A percentile compares a stretch with the other conserved stretches of the same genome.
These are phyloP conservation scores for Chenopodium album DNA, from an alignment of 148 eudicot genomes.

Conservation along the genomic window DNA sequence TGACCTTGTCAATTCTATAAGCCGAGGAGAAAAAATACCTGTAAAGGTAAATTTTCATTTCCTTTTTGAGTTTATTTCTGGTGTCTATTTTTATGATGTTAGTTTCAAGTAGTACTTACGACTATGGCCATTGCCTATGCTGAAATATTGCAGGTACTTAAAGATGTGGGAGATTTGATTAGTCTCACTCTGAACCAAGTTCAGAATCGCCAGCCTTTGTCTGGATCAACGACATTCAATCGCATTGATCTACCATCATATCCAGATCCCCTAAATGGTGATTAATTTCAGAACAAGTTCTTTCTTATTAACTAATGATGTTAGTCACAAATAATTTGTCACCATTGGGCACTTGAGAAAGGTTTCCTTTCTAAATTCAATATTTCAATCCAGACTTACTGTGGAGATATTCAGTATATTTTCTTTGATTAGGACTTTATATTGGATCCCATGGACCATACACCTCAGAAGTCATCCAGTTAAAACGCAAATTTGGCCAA, in stretches of 20 bases:
- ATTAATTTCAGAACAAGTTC: slow-evolving; percentile 11
- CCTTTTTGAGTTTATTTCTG: neutral
- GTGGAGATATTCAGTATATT: slow-evolving; percentile 10
- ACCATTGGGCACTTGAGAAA: neutral
- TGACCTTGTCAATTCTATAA: slow-evolving; percentile 65
- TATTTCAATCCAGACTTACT: slow-evolving; percentile 7
- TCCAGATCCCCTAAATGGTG: slow-evolving; percentile 87
- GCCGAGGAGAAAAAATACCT: slow-evolving; percentile 74
- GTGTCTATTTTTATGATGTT: neutral
- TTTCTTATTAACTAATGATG: slow-evolving; percentile 9
- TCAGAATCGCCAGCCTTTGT: slow-evolving; percentile 68
- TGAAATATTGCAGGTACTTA: slow-evolving; percentile 59
- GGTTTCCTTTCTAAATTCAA: neutral
- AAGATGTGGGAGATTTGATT: slow-evolving; percentile 71
- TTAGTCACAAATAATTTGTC: neutral
- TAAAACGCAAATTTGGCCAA: slow-evolving; percentile 89
- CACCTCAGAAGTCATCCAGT: slow-evolving; percentile 83
- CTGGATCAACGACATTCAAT: slow-evolving; percentile 84
- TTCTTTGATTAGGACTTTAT: slow-evolving; percentile 58
- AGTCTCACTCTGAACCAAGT: slow-evolving; percentile 62
- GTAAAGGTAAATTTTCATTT: slow-evolving; percentile 56
- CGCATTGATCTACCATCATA: slow-evolving; percentile 76
- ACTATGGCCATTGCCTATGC: slow-evolving; percentile 7
- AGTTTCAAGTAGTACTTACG: neutral
- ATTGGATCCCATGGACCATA: slow-evolving; percentile 78